phyloP scores from a whole-genome alignment of 805 yeast genomes.

The Candida hungchunana region DNA sequence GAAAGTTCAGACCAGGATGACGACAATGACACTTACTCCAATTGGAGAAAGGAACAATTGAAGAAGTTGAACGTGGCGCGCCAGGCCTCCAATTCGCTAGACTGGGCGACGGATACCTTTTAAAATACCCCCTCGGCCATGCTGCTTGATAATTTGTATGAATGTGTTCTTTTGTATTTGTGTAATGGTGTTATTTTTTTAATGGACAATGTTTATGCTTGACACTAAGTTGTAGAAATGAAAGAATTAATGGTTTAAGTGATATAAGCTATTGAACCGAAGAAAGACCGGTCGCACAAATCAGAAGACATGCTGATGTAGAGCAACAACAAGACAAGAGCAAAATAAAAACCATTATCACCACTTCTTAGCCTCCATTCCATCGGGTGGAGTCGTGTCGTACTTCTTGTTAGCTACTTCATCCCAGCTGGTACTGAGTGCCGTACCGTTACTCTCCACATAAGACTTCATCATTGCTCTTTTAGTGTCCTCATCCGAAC shows the following conservation, averaged over 20 bases:
- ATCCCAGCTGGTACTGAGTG: slow-evolving; percentile 89
- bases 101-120: slow-evolving; percentile 19
- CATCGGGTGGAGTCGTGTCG: slow-evolving; percentile 25
- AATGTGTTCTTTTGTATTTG: too few relatives aligned
- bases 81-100: slow-evolving; percentile 3
- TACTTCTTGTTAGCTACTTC: slow-evolving; percentile 68
- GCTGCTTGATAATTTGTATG: too few relatives aligned
- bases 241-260: too few relatives aligned
- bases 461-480: slow-evolving; percentile 97
- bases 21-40: slow-evolving; percentile 20
- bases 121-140: slow-evolving; percentile 4
- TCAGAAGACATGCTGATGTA: too few relatives aligned
- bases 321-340: too few relatives aligned
- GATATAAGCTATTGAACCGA: too few relatives aligned
- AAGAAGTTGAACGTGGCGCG: slow-evolving; percentile 20
- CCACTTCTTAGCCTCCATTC: slow-evolving; percentile 23
- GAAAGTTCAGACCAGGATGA: slow-evolving; percentile 17
- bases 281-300: too few relatives aligned
- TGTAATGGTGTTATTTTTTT: neutral
- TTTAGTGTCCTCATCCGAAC: slow-evolving; percentile 81
- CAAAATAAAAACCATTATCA: slow-evolving; percentile 1
- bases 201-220: slow-evolving; percentile 6
- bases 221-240: neutral
- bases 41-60: slow-evolving; percentile 27
- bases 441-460: slow-evolving; percentile 90